Evolutionary conservation across 805 yeast genomes (phyloP), one percentile per base, ranked within the genome.

Genomic region (Ogataea kodamae): DNA sequence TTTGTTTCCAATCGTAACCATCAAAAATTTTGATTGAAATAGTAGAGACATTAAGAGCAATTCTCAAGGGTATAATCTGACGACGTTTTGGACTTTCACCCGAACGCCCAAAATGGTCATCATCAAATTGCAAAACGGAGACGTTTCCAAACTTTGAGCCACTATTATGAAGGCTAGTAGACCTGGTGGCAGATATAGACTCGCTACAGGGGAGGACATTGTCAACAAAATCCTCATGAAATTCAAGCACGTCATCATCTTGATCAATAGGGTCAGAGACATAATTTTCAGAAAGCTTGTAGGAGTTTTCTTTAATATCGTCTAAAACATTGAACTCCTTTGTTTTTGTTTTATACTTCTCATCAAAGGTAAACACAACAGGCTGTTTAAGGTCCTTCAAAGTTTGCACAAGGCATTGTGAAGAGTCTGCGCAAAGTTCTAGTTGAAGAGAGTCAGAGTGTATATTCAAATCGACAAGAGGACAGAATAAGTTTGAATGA

Each of bases 1-100:
- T 87, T 25, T 75, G 74, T 35, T 72, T 72, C 94, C 97, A 88
- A 49, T 92, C 97, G 52, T 80, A 92, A 0, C 99, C 99, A 61
- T 92, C 98, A 54, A 73, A 78, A 12, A 90, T 59, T 31, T 67
- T 72, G 2, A 82, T 48, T 1, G 49, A 52, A 0, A 65, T 57
- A 29, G 67, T 68, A 2, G 68, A 53, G 5, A 70, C 49, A 26
- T 63, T 62, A 1, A 70, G 27, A 14, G 48, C 43, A 1, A 65
- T 24, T 2, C 45, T 33, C 36, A 64, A 21, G 8, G 68, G 68
- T 13, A 50, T 47, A 1, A 51, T 36, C 5, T 34, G 34, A 5
- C 28, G 28, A 4, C 22, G 18, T 6, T 17, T 6, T n/a, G 17
- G 9, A 5, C 39, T 31, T 11, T 25, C 24, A 10, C 36, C 39